Base-by-base conservation (phyloP, 2,329 filamentous ascomycete species). In the Atkinsonella texensis region DNA sequence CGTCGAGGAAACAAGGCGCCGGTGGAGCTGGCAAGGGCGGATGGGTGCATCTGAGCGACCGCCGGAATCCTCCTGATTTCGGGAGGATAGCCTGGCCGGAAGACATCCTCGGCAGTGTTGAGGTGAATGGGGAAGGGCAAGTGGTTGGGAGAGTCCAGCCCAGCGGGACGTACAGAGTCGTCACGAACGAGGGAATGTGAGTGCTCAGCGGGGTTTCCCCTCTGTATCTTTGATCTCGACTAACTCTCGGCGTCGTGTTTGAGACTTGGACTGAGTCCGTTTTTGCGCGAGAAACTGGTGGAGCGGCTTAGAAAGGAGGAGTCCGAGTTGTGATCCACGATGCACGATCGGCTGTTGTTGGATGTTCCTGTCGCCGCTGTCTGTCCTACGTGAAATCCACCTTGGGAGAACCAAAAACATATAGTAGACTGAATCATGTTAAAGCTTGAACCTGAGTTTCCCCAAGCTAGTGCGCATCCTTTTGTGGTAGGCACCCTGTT, bases 31-130 rank as follows among this genome's bases (percentile, higher is more conserved):
- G 80, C 1, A 68, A 75, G 20, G 79, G 81, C 20, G 81, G 83
- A 1, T 79, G 79, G 67, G 73, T 85, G 17, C 83, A 86, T 64
- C 69, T 86, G 5, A 83, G 79, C 51, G 83, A 86, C 61, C 60
- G 70, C 50, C 69, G 83, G 50, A 83, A 83, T 49, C 80, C 81
- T 2, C 81, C 80, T 0, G 81, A 84, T 58, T 85, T 75, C 70
- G 82, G 82, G 15, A 68, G 83, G 49, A 85, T 85, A 61, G 80
- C 82, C 2, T 84, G 78, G 72, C 81, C 82, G 1, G 82, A 85
- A 59, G 82, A 86, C 59, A 86, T 86, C 39, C 69, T 86, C 50
- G 83, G 82, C 39, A 85, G 81, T 56, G 72, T 85, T 41, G 77
- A 84, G 61, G 82, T 85, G 5, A 73, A 84, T 60, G 72, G 70